A percentile compares a stretch with the other conserved stretches of the same genome.
These are phyloP conservation scores for Fusarium sp. DNA, from an alignment of 2,329 filamentous ascomycete species.

Conservation along the genomic window DNA sequence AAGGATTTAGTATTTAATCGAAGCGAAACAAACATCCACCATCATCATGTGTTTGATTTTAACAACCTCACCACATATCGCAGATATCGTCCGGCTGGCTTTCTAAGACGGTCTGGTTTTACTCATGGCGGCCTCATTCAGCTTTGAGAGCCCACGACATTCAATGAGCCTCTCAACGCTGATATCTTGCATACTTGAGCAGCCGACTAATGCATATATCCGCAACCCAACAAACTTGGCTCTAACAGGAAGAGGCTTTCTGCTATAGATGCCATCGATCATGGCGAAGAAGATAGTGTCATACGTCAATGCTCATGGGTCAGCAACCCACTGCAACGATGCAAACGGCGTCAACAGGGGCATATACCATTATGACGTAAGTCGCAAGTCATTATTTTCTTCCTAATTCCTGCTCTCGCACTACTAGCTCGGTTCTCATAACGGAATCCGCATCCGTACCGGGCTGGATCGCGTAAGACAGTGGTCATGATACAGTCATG, in stretches of 20 bases:
- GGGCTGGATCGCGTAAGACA: not conserved
- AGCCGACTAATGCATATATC: conserved; percentile 44
- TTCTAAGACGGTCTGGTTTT: not conserved
- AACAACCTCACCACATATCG: not conserved
- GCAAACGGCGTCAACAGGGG: not conserved
- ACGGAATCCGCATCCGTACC: not conserved
- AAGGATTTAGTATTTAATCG: conserved; percentile 28
- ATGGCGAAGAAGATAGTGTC: not conserved
- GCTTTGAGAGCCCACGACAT: conserved; percentile 41
- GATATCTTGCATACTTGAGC: conserved; percentile 52
- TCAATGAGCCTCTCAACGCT: conserved; percentile 51
- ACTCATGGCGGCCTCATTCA: not conserved
- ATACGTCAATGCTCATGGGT: not conserved
- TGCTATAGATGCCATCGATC: conserved; percentile 49
- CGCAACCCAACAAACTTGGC: conserved; percentile 49
- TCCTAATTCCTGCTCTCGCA: not conserved
- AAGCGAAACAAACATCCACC: not conserved
- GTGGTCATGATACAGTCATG: not conserved
- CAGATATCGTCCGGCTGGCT: not conserved
- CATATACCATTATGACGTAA: conserved; percentile 10
- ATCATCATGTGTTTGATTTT: conserved; percentile 25
- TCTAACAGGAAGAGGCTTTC: conserved; percentile 44
- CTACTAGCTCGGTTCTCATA: not conserved
- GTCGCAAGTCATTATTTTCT: not conserved
- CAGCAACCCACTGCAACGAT: not conserved